Percentiles rank a stretch among this genome's conserved stretches.
phyloP scores from a whole-genome alignment of 1,284 basidiomycete genomes.

The Neolentinus lepideus region DNA sequence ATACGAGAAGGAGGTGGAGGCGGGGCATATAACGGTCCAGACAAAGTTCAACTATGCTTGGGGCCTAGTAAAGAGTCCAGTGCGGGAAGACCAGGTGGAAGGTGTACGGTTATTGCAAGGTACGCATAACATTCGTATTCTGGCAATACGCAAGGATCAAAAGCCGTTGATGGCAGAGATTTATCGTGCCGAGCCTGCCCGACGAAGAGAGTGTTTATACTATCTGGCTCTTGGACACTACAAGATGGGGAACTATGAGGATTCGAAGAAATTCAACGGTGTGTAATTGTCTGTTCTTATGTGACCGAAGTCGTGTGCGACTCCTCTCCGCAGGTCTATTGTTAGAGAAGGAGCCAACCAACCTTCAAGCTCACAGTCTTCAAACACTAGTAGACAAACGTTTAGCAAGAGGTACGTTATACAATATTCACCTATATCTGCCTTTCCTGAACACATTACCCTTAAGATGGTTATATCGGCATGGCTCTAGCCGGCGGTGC shows the following conservation, averaged over 20 bases:
- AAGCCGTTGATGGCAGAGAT: slow-evolving; percentile 57
- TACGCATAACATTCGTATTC: slow-evolving; percentile 22
- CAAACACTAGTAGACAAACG: slow-evolving; percentile 82
- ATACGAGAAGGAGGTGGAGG: slow-evolving; percentile 82
- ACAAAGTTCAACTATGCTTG: slow-evolving; percentile 98
- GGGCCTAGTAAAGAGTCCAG: slow-evolving; percentile 89
- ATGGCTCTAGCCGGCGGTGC: slow-evolving; percentile 92
- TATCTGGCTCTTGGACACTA: slow-evolving; percentile 96
- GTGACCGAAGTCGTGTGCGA: not conserved
- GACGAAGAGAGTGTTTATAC: slow-evolving; percentile 94
- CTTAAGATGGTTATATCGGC: slow-evolving; percentile 83
- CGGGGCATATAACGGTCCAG: slow-evolving; percentile 88
- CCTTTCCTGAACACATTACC: slow-evolving; percentile 5
- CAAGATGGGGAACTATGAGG: slow-evolving; percentile 94
- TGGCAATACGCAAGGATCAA: not conserved
- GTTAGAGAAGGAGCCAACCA: slow-evolving; percentile 89
- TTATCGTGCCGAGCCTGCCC: slow-evolving; percentile 81
- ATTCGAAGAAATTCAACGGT: slow-evolving; percentile 94
- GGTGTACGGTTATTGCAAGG: slow-evolving; percentile 92
- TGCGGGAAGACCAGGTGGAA: slow-evolving; percentile 79
- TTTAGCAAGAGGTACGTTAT: slow-evolving; percentile 71
- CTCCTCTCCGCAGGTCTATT: slow-evolving; percentile 27
- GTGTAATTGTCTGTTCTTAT: slow-evolving; percentile 18
- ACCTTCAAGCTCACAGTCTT: slow-evolving; percentile 90
- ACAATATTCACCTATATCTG: not conserved